These are phyloP conservation scores for Brassica nigra DNA, from an alignment of 345 rosid genomes.

Conservation along the genomic window DNA sequence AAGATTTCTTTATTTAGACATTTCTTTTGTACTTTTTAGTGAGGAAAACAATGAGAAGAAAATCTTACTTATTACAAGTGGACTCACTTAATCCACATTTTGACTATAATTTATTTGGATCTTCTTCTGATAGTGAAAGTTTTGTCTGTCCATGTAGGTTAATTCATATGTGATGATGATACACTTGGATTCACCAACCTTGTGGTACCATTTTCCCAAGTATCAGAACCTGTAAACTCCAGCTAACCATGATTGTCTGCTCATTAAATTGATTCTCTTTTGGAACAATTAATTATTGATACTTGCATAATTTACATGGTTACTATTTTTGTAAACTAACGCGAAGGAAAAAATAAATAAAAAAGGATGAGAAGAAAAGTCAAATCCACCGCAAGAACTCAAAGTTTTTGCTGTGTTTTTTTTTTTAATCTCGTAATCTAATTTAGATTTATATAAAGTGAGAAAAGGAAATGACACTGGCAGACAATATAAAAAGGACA, in stretches of 20 bases:
- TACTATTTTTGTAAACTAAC: background rate
- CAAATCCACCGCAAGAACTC: slow-evolving; percentile 30
- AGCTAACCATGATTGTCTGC: slow-evolving; percentile 37
- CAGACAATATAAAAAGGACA: slow-evolving; percentile 2
- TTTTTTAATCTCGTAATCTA: background rate
- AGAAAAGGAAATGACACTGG: background rate
- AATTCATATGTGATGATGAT: slow-evolving; percentile 11
- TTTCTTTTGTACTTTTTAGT: slow-evolving; percentile 8
- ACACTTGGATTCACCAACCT: slow-evolving; percentile 4
- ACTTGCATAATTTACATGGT: background rate
- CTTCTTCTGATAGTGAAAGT: slow-evolving; percentile 23
- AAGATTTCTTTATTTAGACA: slow-evolving; percentile 15
- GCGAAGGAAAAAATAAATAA: background rate
- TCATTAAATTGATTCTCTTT: background rate
- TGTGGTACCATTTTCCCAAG: background rate
- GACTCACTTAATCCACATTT: slow-evolving; percentile 5
- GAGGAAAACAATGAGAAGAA: slow-evolving; percentile 1
- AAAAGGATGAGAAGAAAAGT: slow-evolving; percentile 15
- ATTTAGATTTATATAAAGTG: background rate
- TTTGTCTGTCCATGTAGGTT: slow-evolving; percentile 12
- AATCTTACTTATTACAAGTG: slow-evolving; percentile 8
- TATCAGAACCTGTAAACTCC: slow-evolving; percentile 25
- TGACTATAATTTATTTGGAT: slow-evolving; percentile 12
- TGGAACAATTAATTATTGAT: background rate
- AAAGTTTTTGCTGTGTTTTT: background rate